These are phyloP conservation scores for Ceratocystiopsis brevicomis DNA, from an alignment of 2,329 filamentous ascomycete genomes.

Conservation along the genomic window DNA sequence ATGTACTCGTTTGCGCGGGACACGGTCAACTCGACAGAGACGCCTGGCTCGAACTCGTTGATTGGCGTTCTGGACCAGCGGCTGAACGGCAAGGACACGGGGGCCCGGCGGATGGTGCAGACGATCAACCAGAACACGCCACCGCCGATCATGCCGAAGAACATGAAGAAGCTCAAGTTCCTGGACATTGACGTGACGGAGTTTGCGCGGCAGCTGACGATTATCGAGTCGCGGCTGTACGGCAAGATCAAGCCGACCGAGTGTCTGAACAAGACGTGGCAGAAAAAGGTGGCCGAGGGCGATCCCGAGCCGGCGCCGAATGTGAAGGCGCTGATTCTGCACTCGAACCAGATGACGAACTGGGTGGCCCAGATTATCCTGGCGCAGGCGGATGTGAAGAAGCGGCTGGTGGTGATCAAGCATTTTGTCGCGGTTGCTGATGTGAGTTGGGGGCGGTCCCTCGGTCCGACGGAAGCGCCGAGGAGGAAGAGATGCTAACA, in stretches of 20 bases:
- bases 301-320: constrained; percentile 79
- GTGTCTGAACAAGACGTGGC: constrained; percentile 97
- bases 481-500: constrained; percentile 12
- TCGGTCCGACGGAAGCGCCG: too few relatives aligned
- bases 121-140: constrained; percentile 71
- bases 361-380: constrained; percentile 99
- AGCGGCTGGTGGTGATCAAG: constrained; percentile 92
- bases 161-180: constrained; percentile 99
- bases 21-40: constrained; percentile 82
- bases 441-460: too few relatives aligned
- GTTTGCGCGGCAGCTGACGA: constrained; percentile 92
- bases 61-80: constrained; percentile 80
- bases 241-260: constrained; percentile 92
- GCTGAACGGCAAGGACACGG: constrained; percentile 69
- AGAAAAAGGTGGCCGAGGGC: constrained; percentile 73
- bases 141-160: constrained; percentile 83
- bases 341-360: constrained; percentile 97
- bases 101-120: constrained; percentile 68
- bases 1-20: constrained; percentile 85
- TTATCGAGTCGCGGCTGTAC: constrained; percentile 88
- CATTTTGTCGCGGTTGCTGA: constrained; percentile 95
- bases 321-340: constrained; percentile 86
- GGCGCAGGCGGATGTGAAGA: constrained; percentile 84
- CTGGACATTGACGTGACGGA: constrained; percentile 89
- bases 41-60: constrained; percentile 67